Evolutionary conservation across 2,329 filamentous ascomycete species (phyloP), one percentile per base, ranked within the genome.

Genomic region (Nemania sp.): DNA sequence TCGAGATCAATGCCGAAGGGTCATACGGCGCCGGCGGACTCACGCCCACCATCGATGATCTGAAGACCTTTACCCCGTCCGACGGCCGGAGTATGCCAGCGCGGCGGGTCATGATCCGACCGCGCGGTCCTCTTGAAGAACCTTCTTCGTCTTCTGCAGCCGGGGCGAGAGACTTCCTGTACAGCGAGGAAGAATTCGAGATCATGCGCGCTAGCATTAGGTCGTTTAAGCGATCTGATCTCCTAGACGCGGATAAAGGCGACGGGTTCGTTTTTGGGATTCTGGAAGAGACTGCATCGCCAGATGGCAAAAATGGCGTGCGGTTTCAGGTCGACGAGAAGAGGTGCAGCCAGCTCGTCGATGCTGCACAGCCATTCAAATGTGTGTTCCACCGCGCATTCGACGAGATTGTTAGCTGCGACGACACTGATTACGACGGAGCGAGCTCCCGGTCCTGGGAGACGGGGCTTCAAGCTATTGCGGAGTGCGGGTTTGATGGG

Each of bases 191-290:
- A 2, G 48, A 84, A 62, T 61, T 79, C 5, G 60, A 63, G 5
- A 28, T 39, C 12, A 84, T 84, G 81, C 60, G 61, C 34, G 49
- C 58, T 2, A 61, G 68, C 6, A 75, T 83, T 8, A 41, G 14
- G 0, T 56, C 40, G 0, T 75, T 82, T 62, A 73, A 70, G 42
- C 60, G 61, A 0, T 63, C 71, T 0, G 71, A 72, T 0, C 52
- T 73, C 3, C 63, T 83, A 47, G 61, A 71, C 22, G 58, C 67
- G 0, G 58, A 61, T 1, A 70, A 71, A 12, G 79, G 79, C 3
- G 81, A 84, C 57, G 80, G 79, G 1, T 84, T 84, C 59, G 80
- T 84, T 6, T 81, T 84, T 59, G 81, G 81, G 4, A 67, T 79
- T 2, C 57, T 83, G 11, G 37, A 50, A 22, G 63, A 66, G 46